Percentiles rank a stretch among this genome's conserved stretches.
Evolutionary conservation across 495 filamentous ascomycete species (phyloP).

Genomic region (Extremus antarcticus): DNA sequence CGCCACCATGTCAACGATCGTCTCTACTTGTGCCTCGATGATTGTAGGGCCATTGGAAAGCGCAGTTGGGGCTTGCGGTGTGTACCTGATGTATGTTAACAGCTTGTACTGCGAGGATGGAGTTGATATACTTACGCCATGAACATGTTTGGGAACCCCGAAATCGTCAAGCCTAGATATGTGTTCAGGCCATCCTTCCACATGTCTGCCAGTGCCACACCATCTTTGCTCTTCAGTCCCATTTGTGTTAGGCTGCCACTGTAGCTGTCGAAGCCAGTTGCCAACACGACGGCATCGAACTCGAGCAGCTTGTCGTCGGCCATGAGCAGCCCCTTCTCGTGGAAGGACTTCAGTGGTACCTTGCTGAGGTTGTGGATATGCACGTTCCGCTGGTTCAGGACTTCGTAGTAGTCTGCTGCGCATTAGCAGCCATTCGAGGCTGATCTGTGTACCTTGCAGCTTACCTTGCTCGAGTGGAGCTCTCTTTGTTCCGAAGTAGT

Average conservation of each 20-base stretch:
- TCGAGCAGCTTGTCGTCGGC: neutral
- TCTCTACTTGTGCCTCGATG: slow-evolving; percentile 21
- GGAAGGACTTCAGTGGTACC: slow-evolving; percentile 8
- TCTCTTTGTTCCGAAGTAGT: slow-evolving; percentile 15
- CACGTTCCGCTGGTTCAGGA: slow-evolving; percentile 19
- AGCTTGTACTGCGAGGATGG: slow-evolving; percentile 1
- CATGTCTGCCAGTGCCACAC: neutral
- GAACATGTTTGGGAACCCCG: slow-evolving; percentile 15
- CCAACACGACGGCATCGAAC: slow-evolving; percentile 1
- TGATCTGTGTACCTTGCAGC: too few species aligned
- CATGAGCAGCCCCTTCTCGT: slow-evolving; percentile 10
- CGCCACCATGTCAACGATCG: slow-evolving; percentile 18
- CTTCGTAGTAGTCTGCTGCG: slow-evolving; percentile 20
- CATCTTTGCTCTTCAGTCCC: slow-evolving; percentile 1
- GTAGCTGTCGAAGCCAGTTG: slow-evolving; percentile 8
- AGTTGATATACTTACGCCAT: neutral
- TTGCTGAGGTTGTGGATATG: slow-evolving; percentile 11
- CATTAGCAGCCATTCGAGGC: too few species aligned
- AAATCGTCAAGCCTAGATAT: slow-evolving; percentile 6
- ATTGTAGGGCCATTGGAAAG: slow-evolving; percentile 24
- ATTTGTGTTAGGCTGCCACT: slow-evolving; percentile 12
- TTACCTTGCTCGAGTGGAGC: slow-evolving; percentile 14
- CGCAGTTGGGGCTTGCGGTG: slow-evolving; percentile 22
- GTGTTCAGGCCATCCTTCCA: slow-evolving; percentile 19
- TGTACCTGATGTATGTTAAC: neutral